Base-by-base conservation (phyloP, 2,329 filamentous ascomycete species). In the Salinomyces thailandicus region DNA sequence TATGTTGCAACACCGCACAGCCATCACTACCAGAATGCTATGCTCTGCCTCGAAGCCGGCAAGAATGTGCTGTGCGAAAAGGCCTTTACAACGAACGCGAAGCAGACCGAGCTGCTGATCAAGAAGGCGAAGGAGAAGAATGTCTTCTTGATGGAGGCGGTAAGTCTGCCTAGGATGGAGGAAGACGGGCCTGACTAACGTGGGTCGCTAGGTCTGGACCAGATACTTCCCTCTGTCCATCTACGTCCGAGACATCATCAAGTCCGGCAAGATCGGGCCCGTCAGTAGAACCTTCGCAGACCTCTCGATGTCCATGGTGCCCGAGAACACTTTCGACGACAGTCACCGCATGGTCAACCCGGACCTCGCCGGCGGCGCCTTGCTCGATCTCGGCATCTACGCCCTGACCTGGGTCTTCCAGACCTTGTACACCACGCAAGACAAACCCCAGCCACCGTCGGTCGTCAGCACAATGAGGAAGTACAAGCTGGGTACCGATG, bases 11-110 rank as follows among this genome's bases (percentile, higher is more conserved):
- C 86, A 3, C 86, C 86, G 12, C 86, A 93, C 65, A 87, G 82
- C 51, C 86, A 93, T 60, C 86, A 94, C 66, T 93, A 87, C 66
- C 85, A 93, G 60, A 89, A 94, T 62, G 74, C 77, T 45, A 84
- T 86, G 75, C 72, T 93, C n/a, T 81, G 79, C 29, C 69, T 94
- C 26, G 73, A 84, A 47, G 82, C 81, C 5, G 82, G 84, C 52
- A 94, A 93, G 69, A 73, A 89, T 52, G 85, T 94, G 18, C 73
- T 94, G 20, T 93, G 85, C 60, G 86, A 94, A 62, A 94, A 94
- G 69, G 76, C 86, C 0, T 79, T 94, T 51, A 93, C 85, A 1
- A 82, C 89, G 44, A 93, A 81, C 45, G 85, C 81, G 2, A 68
- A 75, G 7, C 86, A 94, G 62, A 68, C 81, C 16, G 75, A 74